Conservation (phyloP, 345 rosid genomes). For the Linum trigynum region DNA sequence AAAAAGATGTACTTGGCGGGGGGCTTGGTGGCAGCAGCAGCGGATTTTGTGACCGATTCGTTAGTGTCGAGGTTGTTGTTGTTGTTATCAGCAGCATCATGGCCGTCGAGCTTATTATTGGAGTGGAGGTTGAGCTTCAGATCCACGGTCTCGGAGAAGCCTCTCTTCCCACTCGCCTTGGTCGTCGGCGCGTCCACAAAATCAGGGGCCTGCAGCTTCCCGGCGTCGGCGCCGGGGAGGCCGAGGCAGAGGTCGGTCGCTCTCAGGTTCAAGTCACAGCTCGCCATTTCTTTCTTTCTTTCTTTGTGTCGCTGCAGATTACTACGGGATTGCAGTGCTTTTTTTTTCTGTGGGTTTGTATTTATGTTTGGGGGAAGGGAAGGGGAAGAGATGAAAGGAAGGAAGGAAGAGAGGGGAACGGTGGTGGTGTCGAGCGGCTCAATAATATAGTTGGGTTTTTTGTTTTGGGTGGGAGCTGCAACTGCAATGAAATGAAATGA, state of each 20-base stretch:
- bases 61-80: constrained; percentile 22
- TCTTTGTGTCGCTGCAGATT: constrained; percentile 5
- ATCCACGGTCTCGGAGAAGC: constrained; percentile 61
- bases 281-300: constrained; percentile 24
- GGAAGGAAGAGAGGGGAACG: no score
- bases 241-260: constrained; percentile 77
- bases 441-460: no score
- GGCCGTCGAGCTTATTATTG: constrained; percentile 2
- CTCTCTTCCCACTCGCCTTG: constrained; percentile 53
- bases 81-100: constrained; percentile 28
- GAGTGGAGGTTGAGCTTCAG: constrained; percentile 59
- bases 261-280: constrained; percentile 34
- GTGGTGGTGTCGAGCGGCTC: no score
- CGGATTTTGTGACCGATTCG: constrained; percentile 16
- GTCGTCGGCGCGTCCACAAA: constrained; percentile 17
- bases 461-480: no score
- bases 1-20: constrained; percentile 44
- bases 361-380: no score
- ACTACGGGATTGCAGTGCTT: not conserved
- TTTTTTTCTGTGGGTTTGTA: not conserved
- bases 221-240: constrained; percentile 30
- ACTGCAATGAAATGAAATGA: no score
- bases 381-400: no score
- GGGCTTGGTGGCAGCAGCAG: constrained; percentile 41
- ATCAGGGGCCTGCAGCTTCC: constrained; percentile 8